phyloP scores from a whole-genome alignment of 306 rosid genomes.

The Pyrus pyrifolia region DNA sequence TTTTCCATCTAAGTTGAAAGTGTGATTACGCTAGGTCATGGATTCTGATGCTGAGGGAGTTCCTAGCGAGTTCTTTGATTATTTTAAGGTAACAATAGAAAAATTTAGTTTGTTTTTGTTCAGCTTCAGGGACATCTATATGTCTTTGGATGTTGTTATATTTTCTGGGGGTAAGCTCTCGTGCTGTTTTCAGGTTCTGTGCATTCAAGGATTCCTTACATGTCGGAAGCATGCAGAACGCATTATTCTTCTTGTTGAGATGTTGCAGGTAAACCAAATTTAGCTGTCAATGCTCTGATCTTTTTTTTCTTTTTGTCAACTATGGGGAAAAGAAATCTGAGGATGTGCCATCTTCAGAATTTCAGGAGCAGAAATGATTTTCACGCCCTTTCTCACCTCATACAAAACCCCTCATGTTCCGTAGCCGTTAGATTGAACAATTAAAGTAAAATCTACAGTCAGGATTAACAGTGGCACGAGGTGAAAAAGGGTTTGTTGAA shows the following conservation, averaged over 20 bases:
- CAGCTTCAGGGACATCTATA: background rate
- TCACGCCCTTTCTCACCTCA: background rate
- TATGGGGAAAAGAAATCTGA: background rate
- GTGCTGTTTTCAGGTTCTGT: constrained; percentile 63
- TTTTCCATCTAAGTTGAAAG: background rate
- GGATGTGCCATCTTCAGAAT: background rate
- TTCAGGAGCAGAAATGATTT: background rate
- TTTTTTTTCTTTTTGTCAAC: background rate
- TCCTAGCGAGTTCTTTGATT: constrained; percentile 98
- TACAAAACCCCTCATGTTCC: background rate
- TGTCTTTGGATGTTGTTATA: constrained; percentile 7
- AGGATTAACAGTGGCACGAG: background rate
- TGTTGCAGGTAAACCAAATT: constrained; percentile 80
- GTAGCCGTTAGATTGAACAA: background rate
- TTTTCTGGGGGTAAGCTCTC: constrained; percentile 12
- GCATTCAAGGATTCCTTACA: constrained; percentile 99
- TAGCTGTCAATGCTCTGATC: background rate
- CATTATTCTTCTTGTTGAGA: constrained; percentile 95
- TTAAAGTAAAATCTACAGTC: background rate
- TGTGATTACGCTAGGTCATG: constrained; percentile 67
- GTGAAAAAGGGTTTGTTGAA: background rate
- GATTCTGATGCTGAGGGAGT: constrained; percentile 99
- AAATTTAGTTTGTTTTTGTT: background rate
- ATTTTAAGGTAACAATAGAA: constrained; percentile 65
- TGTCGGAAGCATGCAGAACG: constrained; percentile 99